Conservation (phyloP, 176 grass and related monocot species). For the Oryza nivara region DNA sequence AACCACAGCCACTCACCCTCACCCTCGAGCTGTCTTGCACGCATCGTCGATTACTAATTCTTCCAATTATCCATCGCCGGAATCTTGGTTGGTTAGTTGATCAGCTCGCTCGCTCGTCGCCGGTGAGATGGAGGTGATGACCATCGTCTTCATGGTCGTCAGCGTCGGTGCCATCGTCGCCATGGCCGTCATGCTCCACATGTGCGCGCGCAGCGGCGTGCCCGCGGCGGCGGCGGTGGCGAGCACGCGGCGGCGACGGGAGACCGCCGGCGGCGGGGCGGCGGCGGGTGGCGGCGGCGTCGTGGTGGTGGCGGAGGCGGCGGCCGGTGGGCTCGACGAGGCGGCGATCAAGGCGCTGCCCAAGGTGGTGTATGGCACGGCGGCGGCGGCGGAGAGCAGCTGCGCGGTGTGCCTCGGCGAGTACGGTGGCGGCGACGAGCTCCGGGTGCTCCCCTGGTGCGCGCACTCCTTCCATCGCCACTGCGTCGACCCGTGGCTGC, state of each 20-base stretch:
- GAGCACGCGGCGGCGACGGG: too few species aligned
- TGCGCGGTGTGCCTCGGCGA: background rate
- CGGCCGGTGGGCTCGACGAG: constrained; percentile 40
- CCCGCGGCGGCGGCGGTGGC: background rate
- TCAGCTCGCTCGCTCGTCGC: too few species aligned
- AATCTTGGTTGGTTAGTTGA: too few species aligned
- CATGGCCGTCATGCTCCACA: constrained; percentile 7
- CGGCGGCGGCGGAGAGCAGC: background rate
- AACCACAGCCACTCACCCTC: background rate
- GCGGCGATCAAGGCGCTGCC: constrained; percentile 45
- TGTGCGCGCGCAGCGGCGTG: constrained; percentile 17
- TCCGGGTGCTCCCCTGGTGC: constrained; percentile 65
- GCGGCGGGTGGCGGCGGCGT: background rate
- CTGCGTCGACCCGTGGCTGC: constrained; percentile 68
- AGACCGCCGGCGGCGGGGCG: too few species aligned
- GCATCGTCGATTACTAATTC: too few species aligned
- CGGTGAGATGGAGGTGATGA: constrained; percentile 20
- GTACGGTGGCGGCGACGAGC: background rate
- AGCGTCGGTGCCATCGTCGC: background rate
- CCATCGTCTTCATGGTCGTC: constrained; percentile 21
- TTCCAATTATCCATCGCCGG: too few species aligned
- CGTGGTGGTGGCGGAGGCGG: background rate
- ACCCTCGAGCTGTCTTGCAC: too few species aligned
- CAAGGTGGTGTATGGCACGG: constrained; percentile 30
- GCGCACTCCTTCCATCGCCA: constrained; percentile 59